A percentile compares a stretch with the other conserved stretches of the same genome.
Evolutionary conservation across 164 flowering plant species (phyloP).

Genomic region (Stephania yunnanensis): DNA sequence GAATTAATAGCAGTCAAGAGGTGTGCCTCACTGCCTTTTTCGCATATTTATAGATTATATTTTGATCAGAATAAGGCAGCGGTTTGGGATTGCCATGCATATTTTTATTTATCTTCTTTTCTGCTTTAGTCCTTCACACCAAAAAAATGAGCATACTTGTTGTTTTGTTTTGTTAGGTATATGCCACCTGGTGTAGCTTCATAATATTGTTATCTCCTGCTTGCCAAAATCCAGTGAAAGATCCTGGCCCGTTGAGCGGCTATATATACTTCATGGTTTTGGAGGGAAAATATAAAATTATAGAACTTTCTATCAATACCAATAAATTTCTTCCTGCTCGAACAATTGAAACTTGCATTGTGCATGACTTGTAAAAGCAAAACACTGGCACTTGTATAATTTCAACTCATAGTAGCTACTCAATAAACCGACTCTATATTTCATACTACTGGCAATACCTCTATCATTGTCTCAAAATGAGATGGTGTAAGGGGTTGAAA

Average conservation of each 20-base stretch:
- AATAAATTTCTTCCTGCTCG: neutral
- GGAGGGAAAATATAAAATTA: neutral
- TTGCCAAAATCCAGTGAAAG: neutral
- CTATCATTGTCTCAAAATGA: neutral
- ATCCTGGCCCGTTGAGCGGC: neutral
- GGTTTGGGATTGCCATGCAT: neutral
- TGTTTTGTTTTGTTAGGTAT: neutral
- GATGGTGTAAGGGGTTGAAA: constrained; percentile 9
- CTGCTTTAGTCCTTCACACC: neutral
- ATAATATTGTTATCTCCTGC: neutral
- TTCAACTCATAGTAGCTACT: neutral
- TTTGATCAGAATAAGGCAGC: neutral
- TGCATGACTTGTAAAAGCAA: neutral
- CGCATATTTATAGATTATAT: neutral
- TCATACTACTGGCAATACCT: neutral
- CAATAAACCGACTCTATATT: neutral
- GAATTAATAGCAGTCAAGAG: neutral
- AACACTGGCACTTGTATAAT: constrained; percentile 12
- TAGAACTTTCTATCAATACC: neutral
- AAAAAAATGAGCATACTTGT: neutral
- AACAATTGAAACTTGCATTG: neutral
- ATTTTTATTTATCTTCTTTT: neutral
- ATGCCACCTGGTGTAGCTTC: neutral
- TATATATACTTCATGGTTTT: neutral
- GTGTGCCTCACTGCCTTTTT: neutral